These are phyloP conservation scores for Galerina marginata DNA, from an alignment of 768 basidiomycete species.

Conservation along the genomic window DNA sequence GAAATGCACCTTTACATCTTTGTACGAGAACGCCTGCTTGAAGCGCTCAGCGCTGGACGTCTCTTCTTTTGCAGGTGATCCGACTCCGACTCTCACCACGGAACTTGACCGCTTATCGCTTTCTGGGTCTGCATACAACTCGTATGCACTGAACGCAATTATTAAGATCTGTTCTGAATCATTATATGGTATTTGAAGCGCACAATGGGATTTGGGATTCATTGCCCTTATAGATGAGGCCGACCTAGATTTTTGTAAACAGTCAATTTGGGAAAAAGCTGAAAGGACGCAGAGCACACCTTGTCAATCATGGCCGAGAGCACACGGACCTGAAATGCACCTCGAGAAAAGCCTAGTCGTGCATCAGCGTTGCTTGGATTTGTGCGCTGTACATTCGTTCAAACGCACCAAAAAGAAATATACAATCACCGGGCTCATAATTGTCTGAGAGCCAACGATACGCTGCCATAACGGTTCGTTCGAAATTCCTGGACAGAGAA, in stretches of 20 bases:
- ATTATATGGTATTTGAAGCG: background rate
- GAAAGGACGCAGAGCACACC: slow-evolving; percentile 22
- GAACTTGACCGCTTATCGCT: slow-evolving; percentile 7
- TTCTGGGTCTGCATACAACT: slow-evolving; percentile 9
- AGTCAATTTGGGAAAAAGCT: background rate
- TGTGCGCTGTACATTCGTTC: background rate
- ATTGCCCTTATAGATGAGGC: slow-evolving; percentile 45
- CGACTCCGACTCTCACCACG: background rate
- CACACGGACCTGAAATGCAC: slow-evolving; percentile 50
- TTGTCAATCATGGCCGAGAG: slow-evolving; percentile 50
- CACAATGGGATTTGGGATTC: slow-evolving; percentile 34
- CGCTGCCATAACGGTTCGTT: slow-evolving; percentile 38
- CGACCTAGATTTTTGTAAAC: slow-evolving; percentile 35
- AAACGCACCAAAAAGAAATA: slow-evolving; percentile 45
- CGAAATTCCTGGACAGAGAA: slow-evolving; percentile 32
- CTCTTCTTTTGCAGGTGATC: background rate
- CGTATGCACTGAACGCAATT: slow-evolving; percentile 6
- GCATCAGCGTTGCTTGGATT: background rate
- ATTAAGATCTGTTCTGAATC: background rate
- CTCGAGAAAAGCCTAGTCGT: slow-evolving; percentile 51
- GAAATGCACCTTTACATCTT: slow-evolving; percentile 45
- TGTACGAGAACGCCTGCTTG: slow-evolving; percentile 24
- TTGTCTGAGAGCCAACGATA: slow-evolving; percentile 50
- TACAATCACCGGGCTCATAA: slow-evolving; percentile 41
- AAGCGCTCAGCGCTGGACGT: slow-evolving; percentile 14